Conservation (phyloP, 1,284 basidiomycete genomes). For the Meripilus lineatus region DNA sequence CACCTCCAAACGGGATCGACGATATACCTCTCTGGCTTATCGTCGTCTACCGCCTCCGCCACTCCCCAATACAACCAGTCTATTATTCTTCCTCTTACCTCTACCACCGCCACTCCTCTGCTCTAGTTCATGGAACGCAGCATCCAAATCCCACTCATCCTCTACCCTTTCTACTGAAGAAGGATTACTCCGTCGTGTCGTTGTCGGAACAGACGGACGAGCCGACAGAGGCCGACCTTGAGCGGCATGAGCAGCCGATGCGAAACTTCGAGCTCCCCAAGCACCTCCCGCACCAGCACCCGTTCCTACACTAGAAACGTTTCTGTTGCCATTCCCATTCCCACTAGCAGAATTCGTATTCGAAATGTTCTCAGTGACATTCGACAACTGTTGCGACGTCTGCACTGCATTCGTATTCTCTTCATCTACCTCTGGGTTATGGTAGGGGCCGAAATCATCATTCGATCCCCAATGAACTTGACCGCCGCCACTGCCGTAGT, state of each 20-base stretch:
- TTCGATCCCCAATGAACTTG: too few species aligned
- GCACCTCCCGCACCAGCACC: slow-evolving; percentile 41
- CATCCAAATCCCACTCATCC: slow-evolving; percentile 76
- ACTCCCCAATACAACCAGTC: slow-evolving; percentile 68
- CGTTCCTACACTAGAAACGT: too few species aligned
- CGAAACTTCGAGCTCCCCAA: slow-evolving; percentile 78
- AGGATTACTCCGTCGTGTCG: too few species aligned
- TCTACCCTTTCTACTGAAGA: slow-evolving; percentile 28
- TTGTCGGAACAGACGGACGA: slow-evolving; percentile 1
- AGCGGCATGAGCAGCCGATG: slow-evolving; percentile 61
- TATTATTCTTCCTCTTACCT: slow-evolving; percentile 56
- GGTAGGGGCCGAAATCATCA: too few species aligned
- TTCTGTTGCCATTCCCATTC: too few species aligned
- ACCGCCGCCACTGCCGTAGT: not conserved
- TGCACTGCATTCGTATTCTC: slow-evolving; percentile 12
- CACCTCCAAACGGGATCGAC: too few species aligned
- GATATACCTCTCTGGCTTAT: slow-evolving; percentile 14
- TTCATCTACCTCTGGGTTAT: slow-evolving; percentile 20
- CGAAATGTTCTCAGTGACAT: too few species aligned
- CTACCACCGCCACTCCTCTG: slow-evolving; percentile 36
- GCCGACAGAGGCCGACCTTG: slow-evolving; percentile 19
- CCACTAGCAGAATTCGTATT: too few species aligned
- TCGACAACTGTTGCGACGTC: slow-evolving; percentile 17
- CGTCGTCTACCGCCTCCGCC: slow-evolving; percentile 38
- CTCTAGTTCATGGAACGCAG: slow-evolving; percentile 80